Evolutionary conservation across 495 filamentous ascomycete genomes (phyloP), one percentile per base, ranked within the genome.

Genomic region (Friedmanniomyces endolithicus): DNA sequence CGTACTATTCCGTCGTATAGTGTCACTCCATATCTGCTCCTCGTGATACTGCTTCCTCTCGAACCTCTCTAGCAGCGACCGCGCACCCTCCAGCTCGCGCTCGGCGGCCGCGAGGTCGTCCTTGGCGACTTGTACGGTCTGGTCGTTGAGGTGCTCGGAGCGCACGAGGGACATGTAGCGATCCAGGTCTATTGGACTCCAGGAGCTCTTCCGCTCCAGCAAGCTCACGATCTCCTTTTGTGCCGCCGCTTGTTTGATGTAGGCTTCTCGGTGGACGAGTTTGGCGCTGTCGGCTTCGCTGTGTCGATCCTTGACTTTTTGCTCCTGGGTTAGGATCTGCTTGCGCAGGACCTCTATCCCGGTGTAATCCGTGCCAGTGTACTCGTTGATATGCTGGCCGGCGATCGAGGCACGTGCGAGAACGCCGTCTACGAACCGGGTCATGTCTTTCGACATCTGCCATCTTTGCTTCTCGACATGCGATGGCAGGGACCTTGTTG

Each of bases 1-100:
- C 6, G 92, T 97, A 61, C 82, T 87, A 79, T 95, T 95, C 55
- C 92, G 74, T 40, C 92, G 78, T 65, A 98, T 98, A 65, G 94
- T 92, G 64, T 98, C 92, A 62, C 85, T 90, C 92, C 92, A 98
- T 45, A 98, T 95, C 74, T 98, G 92, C 70, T 98, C 92, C 70
- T 98, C 92, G 70, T 98, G 92, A 71, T 98, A 98, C 25, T 92
- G 81, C 27, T 82, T 82, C 31, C 96, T 73, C 55, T 97, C 96
- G 34, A 78, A 79, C 37, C 82, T 79, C 65, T 82, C 87, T 46
- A 98, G 71, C 63, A 80, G 77, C 8, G 80, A 75, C 24, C 81
- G 77, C 1, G 88, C 79, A 45, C 87, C 82, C 70, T 92, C 85
- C 12, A 89, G 80, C 31, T 83, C 78, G 39, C 78, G 74, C 69